Base-by-base conservation (phyloP, 2,329 filamentous ascomycete species). In the Basipetospora sp. region DNA sequence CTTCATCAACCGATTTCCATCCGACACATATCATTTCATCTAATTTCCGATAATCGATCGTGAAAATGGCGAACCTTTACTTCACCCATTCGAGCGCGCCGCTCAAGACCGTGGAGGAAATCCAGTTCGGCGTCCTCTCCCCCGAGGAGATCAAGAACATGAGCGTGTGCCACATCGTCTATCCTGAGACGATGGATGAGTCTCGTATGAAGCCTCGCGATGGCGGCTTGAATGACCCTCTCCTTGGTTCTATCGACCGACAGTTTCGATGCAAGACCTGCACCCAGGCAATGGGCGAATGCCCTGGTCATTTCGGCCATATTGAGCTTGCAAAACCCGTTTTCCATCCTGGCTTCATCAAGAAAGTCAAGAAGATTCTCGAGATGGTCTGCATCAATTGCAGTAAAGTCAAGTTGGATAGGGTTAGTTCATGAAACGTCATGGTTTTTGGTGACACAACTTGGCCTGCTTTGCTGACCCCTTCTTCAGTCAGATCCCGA, bases 111-210 rank as follows among this genome's bases (percentile, higher is more conserved):
- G 87, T 98, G 53, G 80, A 94, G 71, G 92, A 98, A 71, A 94
- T 98, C 52, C 92, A 98, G 69, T 98, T 98, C 57, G 90, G 90
- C 55, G 74, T 98, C 56, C 75, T 98, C 61, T 93, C 90, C 26
- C 90, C 90, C 18, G 90, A 98, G 59, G 92, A 98, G 67, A 94
- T 96, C 63, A 96, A 98, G 69, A 87, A 81, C 53, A 92, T 96
- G 85, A 94, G 87, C 62, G 88, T 96, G 45, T 82, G 79, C 50
- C 84, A 94, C 58, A 88, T 98, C 57, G 74, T 90, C 58, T 96
- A 94, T 56, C 87, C 90, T n/a, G 90, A 98, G 67, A 96, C 90
- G 19, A 94, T 98, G 90, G 90, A 98, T 55, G 90, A 98, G 61
- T 80, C 80, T 59, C 82, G 87, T 53, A 79, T 83, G 48, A 84